Evolutionary conservation across 169 alveolate genomes (phyloP).

Genomic region (Cryptosporidium canis): DNA sequence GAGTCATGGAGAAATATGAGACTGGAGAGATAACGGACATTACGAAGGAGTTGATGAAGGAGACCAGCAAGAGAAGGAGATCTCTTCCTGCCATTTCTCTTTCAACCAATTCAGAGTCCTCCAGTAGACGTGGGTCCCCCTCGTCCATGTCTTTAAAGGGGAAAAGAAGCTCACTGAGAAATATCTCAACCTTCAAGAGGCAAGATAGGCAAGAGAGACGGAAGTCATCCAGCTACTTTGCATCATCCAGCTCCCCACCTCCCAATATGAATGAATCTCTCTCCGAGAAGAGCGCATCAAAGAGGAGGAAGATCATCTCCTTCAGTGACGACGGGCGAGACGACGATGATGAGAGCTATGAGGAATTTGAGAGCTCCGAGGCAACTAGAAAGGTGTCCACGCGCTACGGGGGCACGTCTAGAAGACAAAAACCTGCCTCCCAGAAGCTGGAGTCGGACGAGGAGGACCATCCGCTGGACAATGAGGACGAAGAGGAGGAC

Average conservation of each 20-base stretch:
- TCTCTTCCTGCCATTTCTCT: not conserved
- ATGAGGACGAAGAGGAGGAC: not conserved
- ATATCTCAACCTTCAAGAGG: slow-evolving; percentile 9
- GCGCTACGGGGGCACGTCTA: not conserved
- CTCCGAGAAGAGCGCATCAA: not conserved
- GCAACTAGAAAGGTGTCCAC: not conserved
- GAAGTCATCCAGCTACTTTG: not conserved
- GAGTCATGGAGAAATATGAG: slow-evolving; percentile 50
- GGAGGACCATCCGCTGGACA: not conserved
- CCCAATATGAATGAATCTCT: not conserved
- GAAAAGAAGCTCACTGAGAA: not conserved
- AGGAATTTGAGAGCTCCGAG: not conserved
- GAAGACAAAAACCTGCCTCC: not conserved
- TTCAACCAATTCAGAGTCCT: not conserved
- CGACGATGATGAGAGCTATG: not conserved
- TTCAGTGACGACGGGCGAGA: not conserved
- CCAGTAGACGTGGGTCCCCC: not conserved
- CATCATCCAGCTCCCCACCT: not conserved
- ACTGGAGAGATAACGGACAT: slow-evolving; percentile 46
- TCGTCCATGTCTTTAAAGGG: not conserved
- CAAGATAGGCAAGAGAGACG: slow-evolving; percentile 9
- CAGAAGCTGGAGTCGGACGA: not conserved
- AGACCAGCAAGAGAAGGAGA: slow-evolving; percentile 34
- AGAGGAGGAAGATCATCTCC: slow-evolving; percentile 6
- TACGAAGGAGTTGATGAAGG: slow-evolving; percentile 9